Base-by-base conservation (phyloP, 163 green algal genomes). In the Chlorella variabilis region DNA sequence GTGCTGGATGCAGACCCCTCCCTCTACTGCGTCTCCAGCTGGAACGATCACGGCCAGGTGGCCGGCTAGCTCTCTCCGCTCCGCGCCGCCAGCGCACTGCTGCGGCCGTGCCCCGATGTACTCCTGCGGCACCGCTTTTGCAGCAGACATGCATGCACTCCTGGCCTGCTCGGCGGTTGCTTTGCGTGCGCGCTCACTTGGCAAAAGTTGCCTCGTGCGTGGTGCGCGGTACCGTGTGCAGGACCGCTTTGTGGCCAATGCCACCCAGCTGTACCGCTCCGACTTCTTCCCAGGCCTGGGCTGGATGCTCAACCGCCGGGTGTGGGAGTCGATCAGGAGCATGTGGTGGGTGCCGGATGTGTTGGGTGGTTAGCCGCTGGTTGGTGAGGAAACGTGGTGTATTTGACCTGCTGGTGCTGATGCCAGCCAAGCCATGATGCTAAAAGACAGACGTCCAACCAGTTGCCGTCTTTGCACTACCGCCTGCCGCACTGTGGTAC, bases 271-370 rank as follows among this genome's bases (percentile, higher is more conserved):
- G 70, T 78, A 88, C 23, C 86, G 89, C 33, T 87, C 85, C 38
- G 91, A 93, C 68, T 94, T 94, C 80, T 94, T 95, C 83, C 91
- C 91, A 1, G 92, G 89, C 42, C 83, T 93, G 11, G 90, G 90
- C 11, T 93, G 90, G 90, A 91, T 92, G 86, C 73, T 88, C 4
- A 88, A 77, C 20, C 66, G 68, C 3, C 27, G 59, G 1, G 34
- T 87, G 20, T 93, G 87, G 87, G 4, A 78, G 1, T 58, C 9
- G 3, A 4, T 88, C n/a, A 29, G 27, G 1, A 58, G 17, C 54
- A 75, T 1, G 31, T 88, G 73, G 68, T 84, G 68, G 29, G 66
- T 49, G 45, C 11, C 45, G 45, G 45, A n/a, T n/a, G n/a, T n/a
- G n/a, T n/a, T 54, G 45, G 45, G 11, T 54, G 45, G 11, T 54